Evolutionary conservation across 2,329 filamentous ascomycete genomes (phyloP).

Genomic region (Allantophomopsis cytisporea): DNA sequence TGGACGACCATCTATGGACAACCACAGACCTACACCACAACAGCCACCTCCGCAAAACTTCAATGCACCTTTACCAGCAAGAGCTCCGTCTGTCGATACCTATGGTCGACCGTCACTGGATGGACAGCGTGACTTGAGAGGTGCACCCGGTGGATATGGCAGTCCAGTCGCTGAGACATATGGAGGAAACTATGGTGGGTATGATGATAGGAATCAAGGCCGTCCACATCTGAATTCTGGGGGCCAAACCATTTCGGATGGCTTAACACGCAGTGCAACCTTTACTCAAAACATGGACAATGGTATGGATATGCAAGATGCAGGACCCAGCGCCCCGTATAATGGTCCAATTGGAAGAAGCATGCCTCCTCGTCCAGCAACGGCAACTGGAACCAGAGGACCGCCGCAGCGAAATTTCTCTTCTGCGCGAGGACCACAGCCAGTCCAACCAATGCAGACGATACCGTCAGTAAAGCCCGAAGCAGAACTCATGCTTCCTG

Average conservation of each 20-base stretch:
- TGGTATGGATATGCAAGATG: constrained; percentile 11
- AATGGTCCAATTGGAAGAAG: constrained; percentile 29
- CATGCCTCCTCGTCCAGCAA: constrained; percentile 38
- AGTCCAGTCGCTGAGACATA: too few relatives aligned
- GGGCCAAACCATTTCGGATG: not conserved
- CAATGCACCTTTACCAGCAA: constrained; percentile 4
- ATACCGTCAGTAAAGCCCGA: too few relatives aligned
- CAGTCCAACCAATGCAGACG: too few relatives aligned
- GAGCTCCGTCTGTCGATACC: constrained; percentile 8
- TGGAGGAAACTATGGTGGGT: too few relatives aligned
- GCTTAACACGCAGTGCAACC: constrained; percentile 43
- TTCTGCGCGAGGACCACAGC: constrained; percentile 34
- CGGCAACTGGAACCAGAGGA: constrained; percentile 32
- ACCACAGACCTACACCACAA: constrained; percentile 9
- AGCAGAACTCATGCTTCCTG: too few relatives aligned
- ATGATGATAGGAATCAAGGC: too few relatives aligned
- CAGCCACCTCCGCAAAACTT: constrained; percentile 5
- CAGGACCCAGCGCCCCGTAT: constrained; percentile 25
- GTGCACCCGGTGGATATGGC: constrained; percentile 14
- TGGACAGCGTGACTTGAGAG: constrained; percentile 26
- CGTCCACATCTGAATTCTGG: too few relatives aligned
- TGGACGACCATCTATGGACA: constrained; percentile 11
- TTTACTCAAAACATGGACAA: constrained; percentile 35
- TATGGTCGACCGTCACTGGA: constrained; percentile 13
- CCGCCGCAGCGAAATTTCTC: constrained; percentile 40